Evolutionary conservation across 2,329 filamentous ascomycete species (phyloP).

Genomic region (Aspergillus ochraceus): DNA sequence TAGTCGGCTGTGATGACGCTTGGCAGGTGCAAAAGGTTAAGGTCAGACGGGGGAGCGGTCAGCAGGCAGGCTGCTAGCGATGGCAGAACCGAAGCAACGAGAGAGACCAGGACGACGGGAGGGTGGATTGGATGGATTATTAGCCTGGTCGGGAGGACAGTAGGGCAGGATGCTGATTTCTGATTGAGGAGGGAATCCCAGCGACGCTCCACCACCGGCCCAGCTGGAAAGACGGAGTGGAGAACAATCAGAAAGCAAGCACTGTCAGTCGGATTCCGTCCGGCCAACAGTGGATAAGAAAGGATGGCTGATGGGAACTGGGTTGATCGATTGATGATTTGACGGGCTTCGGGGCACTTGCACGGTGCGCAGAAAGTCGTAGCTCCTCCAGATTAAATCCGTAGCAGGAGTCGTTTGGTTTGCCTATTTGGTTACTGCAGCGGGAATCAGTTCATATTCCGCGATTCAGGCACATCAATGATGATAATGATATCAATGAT

Average conservation of each 20-base stretch:
- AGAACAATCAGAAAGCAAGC: conserved; percentile 1
- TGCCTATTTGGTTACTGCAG: too few relatives aligned
- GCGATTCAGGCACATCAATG: too few relatives aligned
- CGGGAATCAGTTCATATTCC: too few relatives aligned
- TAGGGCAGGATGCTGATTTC: neutral
- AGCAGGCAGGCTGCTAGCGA: neutral
- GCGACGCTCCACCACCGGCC: conserved; percentile 4
- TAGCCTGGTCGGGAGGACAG: neutral
- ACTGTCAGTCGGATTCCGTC: conserved; percentile 2
- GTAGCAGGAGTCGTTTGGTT: too few relatives aligned
- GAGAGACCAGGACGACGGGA: neutral
- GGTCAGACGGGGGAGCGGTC: neutral
- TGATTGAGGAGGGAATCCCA: conserved; percentile 8
- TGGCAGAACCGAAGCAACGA: neutral
- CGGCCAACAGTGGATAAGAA: neutral
- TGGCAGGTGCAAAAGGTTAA: neutral
- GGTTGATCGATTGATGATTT: neutral
- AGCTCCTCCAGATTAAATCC: too few relatives aligned
- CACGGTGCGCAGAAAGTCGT: too few relatives aligned
- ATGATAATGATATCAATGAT: too few relatives aligned
- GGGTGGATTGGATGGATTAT: conserved; percentile 2
- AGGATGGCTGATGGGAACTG: neutral
- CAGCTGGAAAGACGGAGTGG: conserved; percentile 5
- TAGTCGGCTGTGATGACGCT: neutral
- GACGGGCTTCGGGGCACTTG: neutral